Conservation (phyloP, 768 basidiomycete species). For the Dendrothele bispora region DNA sequence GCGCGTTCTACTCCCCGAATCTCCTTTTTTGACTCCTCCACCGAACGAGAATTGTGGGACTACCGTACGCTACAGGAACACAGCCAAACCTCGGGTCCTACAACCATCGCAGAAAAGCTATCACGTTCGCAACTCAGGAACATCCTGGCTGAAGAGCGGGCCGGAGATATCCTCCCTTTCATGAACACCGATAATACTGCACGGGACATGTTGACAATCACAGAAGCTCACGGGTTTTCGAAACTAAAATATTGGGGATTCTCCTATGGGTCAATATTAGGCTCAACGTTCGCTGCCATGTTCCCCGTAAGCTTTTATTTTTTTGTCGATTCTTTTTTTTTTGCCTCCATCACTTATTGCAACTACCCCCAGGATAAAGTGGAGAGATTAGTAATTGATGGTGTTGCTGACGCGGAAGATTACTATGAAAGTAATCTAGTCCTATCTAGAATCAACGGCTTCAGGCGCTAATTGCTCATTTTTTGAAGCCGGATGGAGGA, state of each 20-base stretch:
- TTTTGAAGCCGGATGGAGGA: constrained; percentile 11
- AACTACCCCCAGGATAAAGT: too few species aligned
- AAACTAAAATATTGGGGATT: constrained; percentile 32
- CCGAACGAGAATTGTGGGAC: constrained; percentile 6
- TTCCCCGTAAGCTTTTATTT: too few species aligned
- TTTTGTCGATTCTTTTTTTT: too few species aligned
- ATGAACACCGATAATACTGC: constrained; percentile 38
- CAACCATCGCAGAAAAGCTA: neutral
- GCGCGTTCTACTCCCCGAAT: constrained; percentile 9
- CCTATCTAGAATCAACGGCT: too few species aligned
- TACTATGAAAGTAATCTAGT: constrained; percentile 16
- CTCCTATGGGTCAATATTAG: constrained; percentile 27
- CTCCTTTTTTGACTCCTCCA: constrained; percentile 12
- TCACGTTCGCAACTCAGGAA: neutral
- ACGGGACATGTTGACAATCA: constrained; percentile 36
- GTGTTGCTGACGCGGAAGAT: constrained; percentile 23
- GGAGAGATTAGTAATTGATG: constrained; percentile 13
- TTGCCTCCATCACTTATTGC: too few species aligned
- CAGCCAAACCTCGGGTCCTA: neutral
- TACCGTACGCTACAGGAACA: neutral
- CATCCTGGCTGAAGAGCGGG: constrained; percentile 12
- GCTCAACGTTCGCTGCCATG: constrained; percentile 31
- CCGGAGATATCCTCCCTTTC: constrained; percentile 25
- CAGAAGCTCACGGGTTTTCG: constrained; percentile 26
- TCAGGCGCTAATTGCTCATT: neutral